Evolutionary conservation across 805 yeast species (phyloP).

Genomic region (Grigorovia humatica): DNA sequence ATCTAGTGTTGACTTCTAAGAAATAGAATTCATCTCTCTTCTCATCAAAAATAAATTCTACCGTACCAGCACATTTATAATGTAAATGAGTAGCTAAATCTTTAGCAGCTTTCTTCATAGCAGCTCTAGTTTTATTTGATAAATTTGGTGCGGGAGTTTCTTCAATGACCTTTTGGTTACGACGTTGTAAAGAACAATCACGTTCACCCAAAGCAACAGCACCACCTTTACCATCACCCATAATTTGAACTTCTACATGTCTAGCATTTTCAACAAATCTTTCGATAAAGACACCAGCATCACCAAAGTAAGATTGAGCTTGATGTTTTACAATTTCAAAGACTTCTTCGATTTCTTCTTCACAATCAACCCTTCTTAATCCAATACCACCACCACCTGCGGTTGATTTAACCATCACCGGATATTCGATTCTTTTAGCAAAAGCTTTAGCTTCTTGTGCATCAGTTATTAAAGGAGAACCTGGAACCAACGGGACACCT

Average conservation of each 20-base stretch:
- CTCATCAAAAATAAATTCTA: conserved; percentile 88
- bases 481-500: conserved; percentile 96
- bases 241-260: conserved; percentile 92
- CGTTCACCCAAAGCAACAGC: conserved; percentile 95
- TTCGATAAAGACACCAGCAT: conserved; percentile 90
- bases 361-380: conserved; percentile 81
- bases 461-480: conserved; percentile 69
- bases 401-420: conserved; percentile 92
- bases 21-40: conserved; percentile 83
- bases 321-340: conserved; percentile 89
- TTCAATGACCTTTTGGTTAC: conserved; percentile 93
- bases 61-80: conserved; percentile 96
- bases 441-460: conserved; percentile 65
- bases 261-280: conserved; percentile 90
- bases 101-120: conserved; percentile 77
- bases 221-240: conserved; percentile 90
- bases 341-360: conserved; percentile 69
- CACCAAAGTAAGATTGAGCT: conserved; percentile 88
- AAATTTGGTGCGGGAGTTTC: conserved; percentile 97
- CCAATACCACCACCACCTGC: conserved; percentile 99
- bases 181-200: conserved; percentile 94
- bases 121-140: conserved; percentile 64
- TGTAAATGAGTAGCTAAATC: conserved; percentile 71
- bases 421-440: conserved; percentile 71
- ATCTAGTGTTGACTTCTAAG: conserved; percentile 90